phyloP scores from a whole-genome alignment of 2,329 filamentous ascomycete species.

The Fusarium metavorans region DNA sequence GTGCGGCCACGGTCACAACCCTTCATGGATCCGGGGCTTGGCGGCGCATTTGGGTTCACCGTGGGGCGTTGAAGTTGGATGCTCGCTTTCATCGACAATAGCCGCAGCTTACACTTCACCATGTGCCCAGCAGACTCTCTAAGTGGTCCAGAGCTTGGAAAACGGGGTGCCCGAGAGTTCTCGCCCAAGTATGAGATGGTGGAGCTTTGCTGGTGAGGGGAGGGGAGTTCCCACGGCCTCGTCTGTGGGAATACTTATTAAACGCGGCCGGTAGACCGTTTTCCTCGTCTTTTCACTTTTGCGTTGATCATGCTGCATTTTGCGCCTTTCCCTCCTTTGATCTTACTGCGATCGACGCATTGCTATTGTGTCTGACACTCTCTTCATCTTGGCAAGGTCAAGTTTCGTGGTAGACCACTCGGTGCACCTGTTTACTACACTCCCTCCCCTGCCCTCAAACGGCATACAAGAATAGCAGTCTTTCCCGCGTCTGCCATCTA shows the following conservation, averaged over 20 bases:
- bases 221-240: conserved; percentile 1
- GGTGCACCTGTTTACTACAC: not conserved
- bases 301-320: conserved; percentile 16
- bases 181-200: conserved; percentile 14
- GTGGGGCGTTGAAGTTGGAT: conserved; percentile 14
- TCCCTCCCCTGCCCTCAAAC: not conserved
- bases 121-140: not conserved
- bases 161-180: conserved; percentile 7
- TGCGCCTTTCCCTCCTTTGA: conserved; percentile 13
- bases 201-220: not conserved
- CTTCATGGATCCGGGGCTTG: conserved; percentile 21
- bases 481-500: not conserved
- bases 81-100: not conserved
- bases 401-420: not conserved
- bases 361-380: not conserved
- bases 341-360: conserved; percentile 1
- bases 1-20: conserved; percentile 8
- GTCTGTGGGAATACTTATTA: conserved; percentile 20
- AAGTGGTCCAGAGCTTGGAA: not conserved
- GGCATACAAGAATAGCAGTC: not conserved
- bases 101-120: not conserved
- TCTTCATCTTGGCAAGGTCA: not conserved
- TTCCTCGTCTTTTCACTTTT: conserved; percentile 8
- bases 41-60: conserved; percentile 18
- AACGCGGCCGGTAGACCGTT: conserved; percentile 1